phyloP scores from a whole-genome alignment of 345 rosid genomes.

The Hypericum perforatum region DNA sequence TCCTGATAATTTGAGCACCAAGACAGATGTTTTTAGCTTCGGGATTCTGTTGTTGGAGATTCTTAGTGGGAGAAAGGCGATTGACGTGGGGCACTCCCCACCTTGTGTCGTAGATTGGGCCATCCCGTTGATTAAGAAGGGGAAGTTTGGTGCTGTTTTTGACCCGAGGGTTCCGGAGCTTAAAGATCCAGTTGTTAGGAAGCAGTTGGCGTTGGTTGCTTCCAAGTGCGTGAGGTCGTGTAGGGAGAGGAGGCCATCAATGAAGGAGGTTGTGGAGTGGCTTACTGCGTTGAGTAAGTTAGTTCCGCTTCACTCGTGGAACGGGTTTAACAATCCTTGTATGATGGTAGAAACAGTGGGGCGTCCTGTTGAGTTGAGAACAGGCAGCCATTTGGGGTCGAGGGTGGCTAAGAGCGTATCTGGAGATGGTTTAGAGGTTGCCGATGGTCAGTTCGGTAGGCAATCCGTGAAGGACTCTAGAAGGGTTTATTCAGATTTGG shows the following conservation, averaged over 20 bases:
- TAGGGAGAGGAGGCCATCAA: constrained; percentile 85
- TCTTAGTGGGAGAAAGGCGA: constrained; percentile 89
- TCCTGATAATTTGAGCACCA: constrained; percentile 88
- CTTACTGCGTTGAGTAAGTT: constrained; percentile 54
- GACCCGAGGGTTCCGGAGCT: constrained; percentile 68
- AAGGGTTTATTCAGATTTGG: constrained; percentile 67
- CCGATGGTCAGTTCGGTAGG: constrained; percentile 24
- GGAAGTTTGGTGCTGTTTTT: constrained; percentile 63
- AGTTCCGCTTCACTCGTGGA: constrained; percentile 84
- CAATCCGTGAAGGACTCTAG: constrained; percentile 29
- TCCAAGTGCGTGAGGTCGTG: constrained; percentile 93
- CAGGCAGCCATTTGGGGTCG: constrained; percentile 6
- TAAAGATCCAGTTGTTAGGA: constrained; percentile 58
- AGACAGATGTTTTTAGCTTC: constrained; percentile 92
- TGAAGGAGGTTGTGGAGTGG: constrained; percentile 87
- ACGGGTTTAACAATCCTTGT: constrained; percentile 87
- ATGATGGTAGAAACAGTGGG: constrained; percentile 92
- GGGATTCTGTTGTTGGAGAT: constrained; percentile 95
- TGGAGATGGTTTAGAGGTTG: constrained; percentile 21
- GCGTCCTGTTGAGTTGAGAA: constrained; percentile 47
- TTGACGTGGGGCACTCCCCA: constrained; percentile 82
- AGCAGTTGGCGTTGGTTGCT: constrained; percentile 73
- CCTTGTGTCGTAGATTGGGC: constrained; percentile 97
- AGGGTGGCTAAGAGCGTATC: constrained; percentile 16
- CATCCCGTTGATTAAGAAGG: constrained; percentile 74